Evolutionary conservation across 1,139 yeast genomes (phyloP).

Genomic region (Yamadazyma trypodendri): DNA sequence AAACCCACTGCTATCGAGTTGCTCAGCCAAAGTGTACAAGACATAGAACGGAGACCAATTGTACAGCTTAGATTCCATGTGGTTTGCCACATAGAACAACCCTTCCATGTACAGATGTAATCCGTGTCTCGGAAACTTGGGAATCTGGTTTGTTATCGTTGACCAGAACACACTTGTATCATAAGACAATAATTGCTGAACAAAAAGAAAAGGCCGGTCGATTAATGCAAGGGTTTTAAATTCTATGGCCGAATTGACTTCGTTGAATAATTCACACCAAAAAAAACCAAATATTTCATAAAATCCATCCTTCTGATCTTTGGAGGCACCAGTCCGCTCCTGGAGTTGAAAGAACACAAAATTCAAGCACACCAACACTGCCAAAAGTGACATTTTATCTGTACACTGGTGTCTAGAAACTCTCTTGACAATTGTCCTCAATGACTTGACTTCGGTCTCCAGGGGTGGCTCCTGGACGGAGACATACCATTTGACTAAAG

Average conservation of each 20-base stretch:
- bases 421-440: constrained; percentile 36
- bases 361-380: background rate
- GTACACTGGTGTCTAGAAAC: constrained; percentile 12
- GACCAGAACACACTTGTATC: constrained; percentile 11
- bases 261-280: constrained; percentile 11
- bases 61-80: constrained; percentile 7
- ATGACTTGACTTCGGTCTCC: constrained; percentile 12
- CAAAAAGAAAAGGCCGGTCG: constrained; percentile 8
- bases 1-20: constrained; percentile 15
- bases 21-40: constrained; percentile 18
- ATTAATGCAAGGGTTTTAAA: constrained; percentile 4
- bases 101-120: constrained; percentile 10
- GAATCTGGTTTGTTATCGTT: constrained; percentile 2
- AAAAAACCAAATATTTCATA: constrained; percentile 9
- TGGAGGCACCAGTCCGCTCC: constrained; percentile 11
- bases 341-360: background rate
- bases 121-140: background rate
- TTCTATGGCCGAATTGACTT: constrained; percentile 8
- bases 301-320: constrained; percentile 1
- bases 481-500: constrained; percentile 33
- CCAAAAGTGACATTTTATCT: background rate
- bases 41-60: constrained; percentile 29
- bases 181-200: constrained; percentile 8
- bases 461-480: constrained; percentile 28
- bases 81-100: constrained; percentile 11